A percentile compares a stretch with the other conserved stretches of the same genome.
phyloP scores from a whole-genome alignment of 208 protist species.

The Acanthamoeba castellanii region DNA sequence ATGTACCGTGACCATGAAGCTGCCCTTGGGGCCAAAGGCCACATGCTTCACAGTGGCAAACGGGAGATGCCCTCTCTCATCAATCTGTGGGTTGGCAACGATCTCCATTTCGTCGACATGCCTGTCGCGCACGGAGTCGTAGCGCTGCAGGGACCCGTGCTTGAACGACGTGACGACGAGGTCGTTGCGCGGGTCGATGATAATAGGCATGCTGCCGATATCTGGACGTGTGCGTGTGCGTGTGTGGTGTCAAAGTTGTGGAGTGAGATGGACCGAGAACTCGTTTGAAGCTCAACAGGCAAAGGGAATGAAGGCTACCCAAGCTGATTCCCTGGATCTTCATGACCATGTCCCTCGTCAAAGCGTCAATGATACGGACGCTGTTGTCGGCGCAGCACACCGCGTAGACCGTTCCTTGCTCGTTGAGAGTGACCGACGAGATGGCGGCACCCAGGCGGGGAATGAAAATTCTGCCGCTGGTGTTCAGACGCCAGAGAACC shows the following conservation, averaged over 20 bases:
- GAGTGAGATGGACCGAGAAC: no score
- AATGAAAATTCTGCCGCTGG: conserved; percentile 57
- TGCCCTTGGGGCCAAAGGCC: conserved; percentile 48
- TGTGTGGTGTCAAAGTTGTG: no score
- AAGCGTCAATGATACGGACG: conserved; percentile 58
- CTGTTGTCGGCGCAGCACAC: conserved; percentile 54
- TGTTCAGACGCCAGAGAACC: conserved; percentile 67
- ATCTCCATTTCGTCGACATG: neutral
- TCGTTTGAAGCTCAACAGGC: neutral
- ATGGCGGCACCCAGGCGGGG: conserved; percentile 70
- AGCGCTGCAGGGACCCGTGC: neutral
- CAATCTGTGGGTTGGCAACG: neutral
- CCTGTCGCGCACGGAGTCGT: conserved; percentile 36
- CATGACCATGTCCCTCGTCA: neutral
- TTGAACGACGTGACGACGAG: conserved; percentile 27
- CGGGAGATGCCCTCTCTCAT: neutral
- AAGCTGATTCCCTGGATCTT: neutral
- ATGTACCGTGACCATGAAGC: conserved; percentile 48
- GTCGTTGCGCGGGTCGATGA: neutral
- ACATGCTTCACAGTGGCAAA: neutral
- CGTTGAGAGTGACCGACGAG: conserved; percentile 2
- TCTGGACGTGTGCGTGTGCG: neutral
- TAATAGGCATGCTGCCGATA: neutral
- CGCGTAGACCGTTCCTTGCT: conserved; percentile 35
- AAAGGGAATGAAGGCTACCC: neutral